Percentiles rank a stretch among this genome's conserved stretches.
Conservation (phyloP, 306 rosid species). For the Phaseolus lunatus region DNA sequence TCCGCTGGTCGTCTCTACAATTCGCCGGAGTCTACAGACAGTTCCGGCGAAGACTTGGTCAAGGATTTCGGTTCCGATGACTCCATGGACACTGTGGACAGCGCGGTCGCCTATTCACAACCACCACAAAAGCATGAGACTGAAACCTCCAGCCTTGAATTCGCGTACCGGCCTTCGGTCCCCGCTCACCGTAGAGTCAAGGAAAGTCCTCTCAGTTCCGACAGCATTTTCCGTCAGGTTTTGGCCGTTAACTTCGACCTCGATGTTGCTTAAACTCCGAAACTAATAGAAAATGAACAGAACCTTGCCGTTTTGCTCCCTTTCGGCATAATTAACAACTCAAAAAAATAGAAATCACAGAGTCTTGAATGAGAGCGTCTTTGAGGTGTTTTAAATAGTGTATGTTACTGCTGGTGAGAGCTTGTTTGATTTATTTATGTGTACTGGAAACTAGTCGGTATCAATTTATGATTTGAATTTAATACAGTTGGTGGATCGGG, state of each 20-base stretch:
- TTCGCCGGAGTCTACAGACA: conserved; percentile 46
- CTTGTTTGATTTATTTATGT: not conserved
- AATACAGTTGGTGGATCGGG: not conserved
- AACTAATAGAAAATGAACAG: not conserved
- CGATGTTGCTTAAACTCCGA: not conserved
- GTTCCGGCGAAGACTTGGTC: conserved; percentile 43
- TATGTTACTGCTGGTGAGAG: not conserved
- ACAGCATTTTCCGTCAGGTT: conserved; percentile 86
- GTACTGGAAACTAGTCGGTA: not conserved
- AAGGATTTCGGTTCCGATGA: conserved; percentile 50
- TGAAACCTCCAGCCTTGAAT: conserved; percentile 50
- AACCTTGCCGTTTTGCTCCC: not conserved
- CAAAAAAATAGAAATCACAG: not conserved
- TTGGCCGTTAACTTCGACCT: not conserved
- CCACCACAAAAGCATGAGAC: not conserved
- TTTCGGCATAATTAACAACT: not conserved
- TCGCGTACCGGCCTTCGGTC: conserved; percentile 68
- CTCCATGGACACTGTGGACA: conserved; percentile 4
- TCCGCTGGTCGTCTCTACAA: conserved; percentile 41
- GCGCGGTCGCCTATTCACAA: not conserved
- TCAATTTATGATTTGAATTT: conserved; percentile 2
- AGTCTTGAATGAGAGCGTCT: not conserved
- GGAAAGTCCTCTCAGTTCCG: conserved; percentile 97
- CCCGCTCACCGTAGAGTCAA: conserved; percentile 80
- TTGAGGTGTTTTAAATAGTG: not conserved